Percentiles rank a stretch among this genome's conserved stretches.
Conservation (phyloP, 768 basidiomycete species). For the Xerocomus brunneocitrinus region DNA sequence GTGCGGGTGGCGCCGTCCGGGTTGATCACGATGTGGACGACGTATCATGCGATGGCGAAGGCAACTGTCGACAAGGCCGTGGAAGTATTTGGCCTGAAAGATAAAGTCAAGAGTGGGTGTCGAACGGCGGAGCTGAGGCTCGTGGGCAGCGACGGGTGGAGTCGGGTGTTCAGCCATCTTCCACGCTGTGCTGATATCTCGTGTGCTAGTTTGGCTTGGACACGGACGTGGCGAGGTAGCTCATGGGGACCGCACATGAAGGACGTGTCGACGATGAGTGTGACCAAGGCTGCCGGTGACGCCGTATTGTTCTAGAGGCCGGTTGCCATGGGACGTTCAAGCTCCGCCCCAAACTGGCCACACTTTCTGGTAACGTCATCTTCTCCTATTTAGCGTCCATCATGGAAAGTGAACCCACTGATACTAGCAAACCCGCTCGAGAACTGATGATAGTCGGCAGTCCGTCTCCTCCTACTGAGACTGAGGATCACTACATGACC, state of each 20-base stretch:
- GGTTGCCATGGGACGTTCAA: too few relatives aligned
- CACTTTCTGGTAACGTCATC: too few relatives aligned
- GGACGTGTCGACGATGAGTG: too few relatives aligned
- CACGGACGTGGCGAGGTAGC: slow-evolving; percentile 87
- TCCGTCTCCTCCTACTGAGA: too few relatives aligned
- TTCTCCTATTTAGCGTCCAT: too few relatives aligned
- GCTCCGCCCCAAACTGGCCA: too few relatives aligned
- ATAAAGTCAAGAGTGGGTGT: slow-evolving; percentile 53
- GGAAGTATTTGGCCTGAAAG: slow-evolving; percentile 65
- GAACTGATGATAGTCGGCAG: too few relatives aligned
- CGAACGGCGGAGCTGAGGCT: slow-evolving; percentile 78
- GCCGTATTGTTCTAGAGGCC: too few relatives aligned
- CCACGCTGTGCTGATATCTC: background rate
- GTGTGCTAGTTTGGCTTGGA: slow-evolving; percentile 73
- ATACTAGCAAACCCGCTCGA: too few relatives aligned
- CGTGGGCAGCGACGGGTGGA: slow-evolving; percentile 93
- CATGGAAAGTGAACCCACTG: too few relatives aligned
- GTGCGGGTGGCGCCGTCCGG: slow-evolving; percentile 76
- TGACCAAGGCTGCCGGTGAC: too few relatives aligned
- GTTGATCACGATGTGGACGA: slow-evolving; percentile 96
- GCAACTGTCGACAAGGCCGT: slow-evolving; percentile 90
- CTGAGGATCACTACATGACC: too few relatives aligned
- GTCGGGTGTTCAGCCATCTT: slow-evolving; percentile 34
- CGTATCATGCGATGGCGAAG: slow-evolving; percentile 93
- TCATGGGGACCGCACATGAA: slow-evolving; percentile 83